Base-by-base conservation (phyloP, 1,284 basidiomycete species). In the Tilletia setariae region DNA sequence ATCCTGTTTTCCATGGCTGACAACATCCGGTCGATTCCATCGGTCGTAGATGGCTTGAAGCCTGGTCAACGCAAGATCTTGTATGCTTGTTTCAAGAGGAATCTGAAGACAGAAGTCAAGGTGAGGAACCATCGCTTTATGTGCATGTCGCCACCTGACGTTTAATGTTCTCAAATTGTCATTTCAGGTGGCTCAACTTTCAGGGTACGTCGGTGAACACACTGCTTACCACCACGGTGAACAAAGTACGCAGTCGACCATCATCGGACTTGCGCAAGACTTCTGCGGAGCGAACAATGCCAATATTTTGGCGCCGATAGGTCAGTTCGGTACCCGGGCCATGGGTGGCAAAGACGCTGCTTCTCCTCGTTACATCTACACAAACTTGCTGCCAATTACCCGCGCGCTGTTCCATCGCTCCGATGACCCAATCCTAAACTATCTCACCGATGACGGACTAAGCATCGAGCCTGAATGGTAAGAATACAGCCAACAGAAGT, bases 1-100 rank as follows among this genome's bases (percentile, higher is more conserved):
- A 98, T 99, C 73, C 87, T 98, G 32, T 99, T 98, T 87, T 98
- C 95, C 1, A 98, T 98, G 93, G 96, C 96, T 2, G 96, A 99
- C 83, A 98, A 77, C 92, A 93, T 77, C 94, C 95, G 21, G 94
- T 98, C 76, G 92, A 96, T 21, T 93, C 91, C 0, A 1, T 78
- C 75, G 8, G 88, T 93, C 16, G 90, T 90, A 4, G 96, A 98
- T 82, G 96, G 96, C 43, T 86, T 99, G 74, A 99, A 99, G 84
- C 96, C 96, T n/a, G 95, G 94, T 83, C 96, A 99, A 82, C 88
- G 96, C 67, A 99, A 99, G 83, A 92, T 99, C 67, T 87, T 98
- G 43, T 98, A 92, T 87, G 91, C 87, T 76, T 94, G 91, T 84
- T 98, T 98, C 87, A 95, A 93, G 85, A 89, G 92, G 71, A 97